Base-by-base conservation (phyloP, 2,329 filamentous ascomycete species). In the Hypoxylon sp. region DNA sequence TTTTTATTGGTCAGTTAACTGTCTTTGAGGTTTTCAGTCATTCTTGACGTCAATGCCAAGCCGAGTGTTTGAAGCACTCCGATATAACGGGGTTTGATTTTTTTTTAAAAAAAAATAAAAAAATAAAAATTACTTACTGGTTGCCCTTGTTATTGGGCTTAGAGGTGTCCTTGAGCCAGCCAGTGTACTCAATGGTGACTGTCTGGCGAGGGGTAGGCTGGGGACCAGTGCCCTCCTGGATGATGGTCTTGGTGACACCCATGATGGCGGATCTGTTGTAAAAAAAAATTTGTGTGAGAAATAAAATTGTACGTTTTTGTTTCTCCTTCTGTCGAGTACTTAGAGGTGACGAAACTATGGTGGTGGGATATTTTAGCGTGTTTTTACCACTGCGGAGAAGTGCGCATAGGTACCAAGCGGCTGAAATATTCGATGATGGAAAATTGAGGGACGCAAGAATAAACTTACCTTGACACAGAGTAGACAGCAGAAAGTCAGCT, bases 101-200 rank as follows among this genome's bases (percentile, higher is more conserved):
- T 7, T 7, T 7, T 7, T 7, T 9, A 9, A 30, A 30, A 30
- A 28, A 30, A 30, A 30, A 30, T 30, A 30, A 30, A 28, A 30
- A 30, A 30, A 30, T 30, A n/a, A n/a, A n/a, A n/a, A n/a, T n/a
- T 48, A 82, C 90, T 76, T 84, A 97, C 94, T 93, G 78, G 25
- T 80, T 81, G 75, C 94, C 94, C 86, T 92, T 89, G 76, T 87
- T 84, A 63, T 88, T 84, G 17, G 86, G 80, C 79, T 88, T 82
- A 70, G 77, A 81, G 21, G 83, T 76, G 76, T 97, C 90, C 82
- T 91, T 92, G 70, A 98, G 86, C 82, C 85, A 97, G 75, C 96
- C 96, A 45, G 91, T 96, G 86, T 98, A 98, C 82, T 96, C 89
- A 78, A 98, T 97, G 77, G 87, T 88, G 76, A 98, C 93, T 25